Evolutionary conservation across 2,329 filamentous ascomycete species (phyloP), one percentile per base, ranked within the genome.

Genomic region (Penicillium sp.): DNA sequence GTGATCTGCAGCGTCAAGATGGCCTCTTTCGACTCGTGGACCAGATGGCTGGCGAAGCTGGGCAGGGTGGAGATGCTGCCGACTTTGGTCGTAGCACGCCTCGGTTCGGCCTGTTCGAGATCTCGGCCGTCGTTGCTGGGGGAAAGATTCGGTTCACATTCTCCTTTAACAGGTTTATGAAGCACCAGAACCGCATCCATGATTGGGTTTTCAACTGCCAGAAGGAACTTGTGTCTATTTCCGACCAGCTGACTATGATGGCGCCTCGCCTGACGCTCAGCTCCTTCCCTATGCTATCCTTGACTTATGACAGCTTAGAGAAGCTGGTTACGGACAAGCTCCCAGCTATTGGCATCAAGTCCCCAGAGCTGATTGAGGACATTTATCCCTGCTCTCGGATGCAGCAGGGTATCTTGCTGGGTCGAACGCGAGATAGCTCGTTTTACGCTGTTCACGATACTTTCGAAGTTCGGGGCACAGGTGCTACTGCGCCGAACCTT

Each of bases 21-120:
- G 69, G 67, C n/a, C 56, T 76, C 1, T 68, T 75, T 23, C 58
- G 63, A 26, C 60, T 66, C 4, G 62, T 69, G 4, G 63, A 71
- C 17, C 68, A 67, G 21, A 69, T 74, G 64, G 70, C 70, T 7
- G 70, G 70, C 32, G 70, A 72, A 47, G 65, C 69, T 13, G 60
- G 66, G 2, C 68, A 63, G 38, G 69, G 70, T 36, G 69, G 70
- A 30, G 69, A 66, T 11, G 68, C 66, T 15, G 66, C 69, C 4
- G 71, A 75, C 43, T 69, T 72, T 32, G 71, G 71, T 7, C 54
- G 60, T 25, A 53, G 63, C 4, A 70, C 71, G 8, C 70, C 68
- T 7, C 67, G 72, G 3, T 73, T 74, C 44, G 71, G 67, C 4
- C 60, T 78, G 0, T 73, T 78, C 41, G 75, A 78, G 45, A 73